Evolutionary conservation across 2,329 filamentous ascomycete species (phyloP).

Genomic region (Hypoxylon sp.): DNA sequence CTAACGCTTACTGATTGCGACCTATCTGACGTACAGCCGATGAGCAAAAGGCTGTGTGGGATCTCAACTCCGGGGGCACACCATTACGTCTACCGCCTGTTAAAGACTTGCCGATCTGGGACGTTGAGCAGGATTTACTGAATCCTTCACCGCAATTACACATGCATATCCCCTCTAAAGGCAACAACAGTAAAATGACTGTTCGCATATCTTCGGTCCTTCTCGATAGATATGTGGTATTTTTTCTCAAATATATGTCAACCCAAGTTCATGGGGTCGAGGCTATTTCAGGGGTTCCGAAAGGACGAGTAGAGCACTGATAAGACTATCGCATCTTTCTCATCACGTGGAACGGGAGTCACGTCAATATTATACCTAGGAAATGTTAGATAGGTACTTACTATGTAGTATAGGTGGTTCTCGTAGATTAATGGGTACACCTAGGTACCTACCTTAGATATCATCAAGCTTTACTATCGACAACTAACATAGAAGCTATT

Average conservation of each 20-base stretch:
- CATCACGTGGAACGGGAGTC: not conserved
- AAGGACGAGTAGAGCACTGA: constrained; percentile 6
- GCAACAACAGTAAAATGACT: constrained; percentile 10
- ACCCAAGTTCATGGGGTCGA: constrained; percentile 18
- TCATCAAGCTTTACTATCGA: constrained; percentile 11
- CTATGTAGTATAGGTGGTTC: not conserved
- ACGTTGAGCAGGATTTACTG: constrained; percentile 30
- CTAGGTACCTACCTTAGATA: too few species aligned
- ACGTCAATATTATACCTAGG: constrained; percentile 8
- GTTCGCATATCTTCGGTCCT: constrained; percentile 30
- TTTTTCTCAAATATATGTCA: constrained; percentile 6
- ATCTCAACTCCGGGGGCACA: constrained; percentile 30
- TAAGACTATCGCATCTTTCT: constrained; percentile 12
- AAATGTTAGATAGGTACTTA: constrained; percentile 3
- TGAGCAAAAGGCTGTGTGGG: constrained; percentile 22
- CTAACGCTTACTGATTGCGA: constrained; percentile 32
- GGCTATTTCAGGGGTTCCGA: constrained; percentile 7
- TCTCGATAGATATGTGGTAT: constrained; percentile 21
- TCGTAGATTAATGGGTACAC: not conserved
- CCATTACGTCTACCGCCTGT: constrained; percentile 23
- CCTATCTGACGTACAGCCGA: constrained; percentile 28
- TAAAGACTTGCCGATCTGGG: constrained; percentile 30
- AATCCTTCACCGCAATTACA: constrained; percentile 40
- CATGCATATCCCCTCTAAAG: constrained; percentile 19
- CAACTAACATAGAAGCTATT: constrained; percentile 14